Percentiles rank a stretch among this genome's conserved stretches.
Conservation (phyloP, 306 rosid species). For the Quercus robur region DNA sequence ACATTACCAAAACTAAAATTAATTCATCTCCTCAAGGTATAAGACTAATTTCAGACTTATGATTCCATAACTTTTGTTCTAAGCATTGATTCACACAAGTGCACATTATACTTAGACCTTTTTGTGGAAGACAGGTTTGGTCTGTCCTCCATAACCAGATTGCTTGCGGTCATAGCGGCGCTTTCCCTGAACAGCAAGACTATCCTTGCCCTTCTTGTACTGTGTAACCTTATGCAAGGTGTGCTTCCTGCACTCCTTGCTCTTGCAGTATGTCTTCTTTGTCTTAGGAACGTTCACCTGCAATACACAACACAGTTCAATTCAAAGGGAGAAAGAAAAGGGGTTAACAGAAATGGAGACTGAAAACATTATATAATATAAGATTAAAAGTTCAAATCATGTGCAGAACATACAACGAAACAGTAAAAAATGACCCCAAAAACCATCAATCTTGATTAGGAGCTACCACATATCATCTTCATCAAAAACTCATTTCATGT, state of each 20-base stretch:
- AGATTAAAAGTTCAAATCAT: too few species aligned
- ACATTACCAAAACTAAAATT: neutral
- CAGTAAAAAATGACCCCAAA: too few species aligned
- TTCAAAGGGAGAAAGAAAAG: too few species aligned
- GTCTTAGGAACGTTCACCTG: constrained; percentile 3
- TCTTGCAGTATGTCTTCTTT: constrained; percentile 2
- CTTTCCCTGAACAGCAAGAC: neutral
- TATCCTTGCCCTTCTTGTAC: neutral
- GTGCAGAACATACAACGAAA: too few species aligned
- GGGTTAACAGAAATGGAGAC: too few species aligned
- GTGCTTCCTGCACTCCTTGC: neutral
- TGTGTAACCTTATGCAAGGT: neutral
- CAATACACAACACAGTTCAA: too few species aligned
- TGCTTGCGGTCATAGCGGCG: constrained; percentile 2
- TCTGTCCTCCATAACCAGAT: constrained; percentile 2
- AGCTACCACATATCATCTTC: too few species aligned
- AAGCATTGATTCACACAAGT: neutral
- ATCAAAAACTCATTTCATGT: too few species aligned
- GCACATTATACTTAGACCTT: neutral
- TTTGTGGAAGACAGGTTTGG: neutral
- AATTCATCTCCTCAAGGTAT: too few species aligned
- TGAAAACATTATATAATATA: too few species aligned
- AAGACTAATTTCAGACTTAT: neutral
- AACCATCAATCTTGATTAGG: too few species aligned
- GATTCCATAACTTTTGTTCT: neutral